A percentile compares a stretch with the other conserved stretches of the same genome.
phyloP scores from a whole-genome alignment of 139 green algal species.

The Edaphochlamys debaryana region DNA sequence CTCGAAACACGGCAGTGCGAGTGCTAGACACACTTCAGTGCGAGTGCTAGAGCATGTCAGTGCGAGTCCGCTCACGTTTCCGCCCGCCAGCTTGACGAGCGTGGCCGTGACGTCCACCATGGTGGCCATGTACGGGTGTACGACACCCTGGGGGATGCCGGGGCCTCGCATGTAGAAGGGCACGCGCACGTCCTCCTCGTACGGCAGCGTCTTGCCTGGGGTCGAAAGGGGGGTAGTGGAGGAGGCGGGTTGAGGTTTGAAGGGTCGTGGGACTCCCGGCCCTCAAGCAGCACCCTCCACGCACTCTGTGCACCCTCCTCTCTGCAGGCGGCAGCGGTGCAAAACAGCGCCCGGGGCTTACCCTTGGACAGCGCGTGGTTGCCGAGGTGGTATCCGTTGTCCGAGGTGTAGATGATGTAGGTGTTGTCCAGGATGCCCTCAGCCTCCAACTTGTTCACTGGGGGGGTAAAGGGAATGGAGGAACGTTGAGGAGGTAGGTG shows the following conservation, averaged over 20 bases:
- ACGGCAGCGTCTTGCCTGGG: slow-evolving; percentile 42
- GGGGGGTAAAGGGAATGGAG: neutral
- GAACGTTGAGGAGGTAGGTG: neutral
- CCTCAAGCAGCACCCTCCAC: too few relatives aligned
- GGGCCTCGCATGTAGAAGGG: slow-evolving; percentile 57
- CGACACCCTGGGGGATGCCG: slow-evolving; percentile 19
- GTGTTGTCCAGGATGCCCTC: slow-evolving; percentile 55
- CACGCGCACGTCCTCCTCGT: slow-evolving; percentile 55
- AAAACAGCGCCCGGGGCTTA: too few relatives aligned
- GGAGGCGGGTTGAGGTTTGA: too few relatives aligned
- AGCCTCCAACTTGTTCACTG: slow-evolving; percentile 40
- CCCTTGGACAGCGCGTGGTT: slow-evolving; percentile 40
- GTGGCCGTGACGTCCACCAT: slow-evolving; percentile 31
- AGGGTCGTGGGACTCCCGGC: too few relatives aligned
- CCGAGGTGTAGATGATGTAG: slow-evolving; percentile 59
- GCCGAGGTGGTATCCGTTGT: slow-evolving; percentile 63
- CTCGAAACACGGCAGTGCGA: too few relatives aligned
- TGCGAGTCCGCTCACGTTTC: too few relatives aligned
- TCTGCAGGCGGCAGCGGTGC: too few relatives aligned
- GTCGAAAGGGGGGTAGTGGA: neutral
- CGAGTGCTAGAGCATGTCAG: too few relatives aligned
- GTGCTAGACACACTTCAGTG: too few relatives aligned
- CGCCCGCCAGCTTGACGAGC: slow-evolving; percentile 1
- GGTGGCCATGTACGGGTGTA: slow-evolving; percentile 39
- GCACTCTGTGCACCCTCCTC: too few relatives aligned